phyloP scores from a whole-genome alignment of 2,329 filamentous ascomycete genomes.

The Aspergillus neoniger region DNA sequence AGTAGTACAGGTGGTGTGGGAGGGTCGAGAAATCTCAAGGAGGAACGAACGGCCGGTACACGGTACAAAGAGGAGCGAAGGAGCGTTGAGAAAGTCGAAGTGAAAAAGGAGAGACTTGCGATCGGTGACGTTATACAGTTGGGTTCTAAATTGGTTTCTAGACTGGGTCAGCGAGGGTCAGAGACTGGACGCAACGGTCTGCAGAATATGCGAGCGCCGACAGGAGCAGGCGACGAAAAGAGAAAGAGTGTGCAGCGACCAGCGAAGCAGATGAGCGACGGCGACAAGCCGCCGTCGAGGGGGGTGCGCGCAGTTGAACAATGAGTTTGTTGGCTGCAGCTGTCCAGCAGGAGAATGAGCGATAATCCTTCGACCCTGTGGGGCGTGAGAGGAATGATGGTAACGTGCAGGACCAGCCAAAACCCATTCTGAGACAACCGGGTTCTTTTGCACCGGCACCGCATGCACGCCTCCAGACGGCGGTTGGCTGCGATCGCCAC shows the following conservation, averaged over 20 bases:
- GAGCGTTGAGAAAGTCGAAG: constrained; percentile 4
- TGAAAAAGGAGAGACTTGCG: constrained; percentile 15
- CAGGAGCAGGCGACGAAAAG: constrained; percentile 11
- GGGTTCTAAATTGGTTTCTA: constrained; percentile 13
- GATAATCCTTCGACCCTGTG: constrained; percentile 7
- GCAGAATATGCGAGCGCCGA: constrained; percentile 18
- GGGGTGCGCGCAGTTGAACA: constrained; percentile 26
- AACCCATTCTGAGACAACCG: constrained; percentile 21
- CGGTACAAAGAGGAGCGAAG: constrained; percentile 8
- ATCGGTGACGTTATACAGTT: constrained; percentile 11
- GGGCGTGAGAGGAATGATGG: background rate
- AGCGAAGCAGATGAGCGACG: constrained; percentile 15
- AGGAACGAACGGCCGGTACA: constrained; percentile 19
- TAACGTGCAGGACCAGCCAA: constrained; percentile 11
- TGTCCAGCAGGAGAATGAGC: constrained; percentile 16
- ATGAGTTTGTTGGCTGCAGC: constrained; percentile 37
- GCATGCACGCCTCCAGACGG: constrained; percentile 14
- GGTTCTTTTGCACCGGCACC: constrained; percentile 15
- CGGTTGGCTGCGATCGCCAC: constrained; percentile 13
- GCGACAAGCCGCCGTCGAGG: constrained; percentile 17
- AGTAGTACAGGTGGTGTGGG: constrained; percentile 7
- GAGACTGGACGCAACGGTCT: constrained; percentile 8
- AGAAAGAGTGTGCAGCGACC: constrained; percentile 19
- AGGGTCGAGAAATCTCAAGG: constrained; percentile 5
- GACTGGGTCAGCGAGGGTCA: constrained; percentile 17